Evolutionary conservation across 2,329 filamentous ascomycete species (phyloP), one percentile per base, ranked within the genome.

Genomic region (Exophiala xenobiotica): DNA sequence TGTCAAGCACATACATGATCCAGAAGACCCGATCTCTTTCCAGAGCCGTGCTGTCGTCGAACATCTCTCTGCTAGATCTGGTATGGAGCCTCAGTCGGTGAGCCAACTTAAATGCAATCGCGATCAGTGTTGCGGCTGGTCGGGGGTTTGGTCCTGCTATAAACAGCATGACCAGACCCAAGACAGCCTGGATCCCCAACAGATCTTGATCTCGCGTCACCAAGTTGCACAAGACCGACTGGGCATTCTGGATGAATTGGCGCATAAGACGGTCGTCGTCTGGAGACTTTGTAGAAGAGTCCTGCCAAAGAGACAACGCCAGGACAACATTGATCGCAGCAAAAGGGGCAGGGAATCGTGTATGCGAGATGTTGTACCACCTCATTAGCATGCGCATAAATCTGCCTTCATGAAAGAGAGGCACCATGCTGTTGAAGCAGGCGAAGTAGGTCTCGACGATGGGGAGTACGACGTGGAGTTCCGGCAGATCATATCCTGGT

Each of bases 1-100:
- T 69, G 51, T 75, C 72, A 35, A 65, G 61, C 23, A 63, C 55
- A 52, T 64, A 65, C n/a, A 53, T 58, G 45, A 65, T 46, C 63
- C 63, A 65, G 51, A 65, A 65, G 38, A 64, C 61, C 35, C 54
- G 50, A 42, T 48, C 55, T 16, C 61, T 58, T 51, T 65, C 56
- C 55, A 55, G 54, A 58, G 61, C 41, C 60, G 52, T 39, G 7
- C 27, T 33, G 7, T 26, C 27, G 19, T 46, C 44, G 6, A 46
- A 35, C 3, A 11, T 14, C 4, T 22, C n/a, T 4, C 22, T 23
- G 12, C 18, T 14, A 9, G 27, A 22, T 23, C 22, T 38, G 7
- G 27, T 46, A 19, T 46, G 44, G 4, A 46, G 29, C n/a, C 44
- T 35, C 11, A 46, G 19, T 16, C 27, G 27, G 29, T 46, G 44